Base-by-base conservation (phyloP, 441 rosid genomes). In the Eugenia klotzschiana region DNA sequence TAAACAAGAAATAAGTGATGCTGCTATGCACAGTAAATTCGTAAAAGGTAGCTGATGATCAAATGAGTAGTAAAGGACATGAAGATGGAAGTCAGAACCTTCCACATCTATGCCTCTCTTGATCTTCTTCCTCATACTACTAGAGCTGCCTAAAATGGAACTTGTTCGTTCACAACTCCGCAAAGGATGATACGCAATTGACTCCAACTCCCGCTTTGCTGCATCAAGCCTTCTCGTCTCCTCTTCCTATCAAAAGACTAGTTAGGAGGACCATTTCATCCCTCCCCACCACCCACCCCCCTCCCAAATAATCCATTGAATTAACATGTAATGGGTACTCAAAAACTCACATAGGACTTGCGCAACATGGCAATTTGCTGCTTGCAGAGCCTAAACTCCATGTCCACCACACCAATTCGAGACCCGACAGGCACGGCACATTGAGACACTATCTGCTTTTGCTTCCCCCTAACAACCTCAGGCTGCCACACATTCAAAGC, bases 401-500 rank as follows among this genome's bases (percentile, higher is more conserved):
- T 96, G 86, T 95, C 93, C 14, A 96, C 89, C 0, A 89, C 89
- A 84, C 84, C 89, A 52, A 92, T 81, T 52, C 93, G 91, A 51
- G 90, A 93, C 64, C 88, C 92, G 16, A 93, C 91, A 37, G 96
- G 93, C 87, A 96, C 95, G 41, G 85, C 89, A 87, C 88, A 90
- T 64, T 96, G 96, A 91, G 93, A 95, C 83, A 96, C 97, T 74
- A 93, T 57, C 84, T 93, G 93, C 86, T 89, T 93, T 49, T 95
- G 98, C 82, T 92, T 90, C 49, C 91, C 91, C 54, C 93, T 90
- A 27, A 95, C 90, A 11, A 92, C 86, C 84, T 92, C 93, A 1
- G 97, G 98, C 84, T 95, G 99, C 98, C 99, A 96, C 43, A 96
- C 98, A 25, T 93, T 93, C 93, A 95, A 81, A 72, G 99, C 99